Evolutionary conservation across 2,329 filamentous ascomycete genomes (phyloP), one percentile per base, ranked within the genome.

Genomic region (Elsinoe batatas): DNA sequence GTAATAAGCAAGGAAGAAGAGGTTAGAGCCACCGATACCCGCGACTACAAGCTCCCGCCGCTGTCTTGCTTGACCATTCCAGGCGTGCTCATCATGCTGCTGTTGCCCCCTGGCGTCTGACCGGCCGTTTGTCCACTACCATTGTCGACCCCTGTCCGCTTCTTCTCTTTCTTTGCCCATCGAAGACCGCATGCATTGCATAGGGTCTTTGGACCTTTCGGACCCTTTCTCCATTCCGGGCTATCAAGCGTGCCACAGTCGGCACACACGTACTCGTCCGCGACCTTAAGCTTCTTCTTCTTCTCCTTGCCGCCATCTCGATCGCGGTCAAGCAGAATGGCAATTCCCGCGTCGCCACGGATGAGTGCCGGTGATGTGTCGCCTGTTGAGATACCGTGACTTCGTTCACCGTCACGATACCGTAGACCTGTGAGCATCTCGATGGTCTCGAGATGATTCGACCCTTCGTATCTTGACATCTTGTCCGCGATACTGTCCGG

Each of bases 181-280:
- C 68, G 61, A 33, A 70, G 56, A 33, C 91, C 91, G 67, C 91
- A 97, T 6, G 91, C 91, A 72, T 97, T 97, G 71, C 91, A 97
- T 11, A 97, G 74, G 7, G 91, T 96, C 71, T 97, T 96, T 1
- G 91, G 91, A 1, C 91, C 91, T 60, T 82, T 88, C 0, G 91
- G 91, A 0, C 91, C 91, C 69, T 95, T 96, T 59, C 91, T 80
- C 91, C 91, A 97, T 74, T 97, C 91, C 0, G 91, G 91, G 13
- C 88, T 95, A 66, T 96, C 91, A 38, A 94, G 78, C 0, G 89
- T 96, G 76, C 91, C 91, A 71, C 91, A 97, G 69, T 96, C 91
- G 1, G 88, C 91, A 70, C 91, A 97, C 36, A 95, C 88, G 67
- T 96, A 96, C 75, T 96, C 91, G 66, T 95, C 79, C 8, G 77